Percentiles rank a stretch among this genome's conserved stretches.
These are phyloP conservation scores for Chalciporus sp. DNA, from an alignment of 1,284 basidiomycete genomes.

Conservation along the genomic window DNA sequence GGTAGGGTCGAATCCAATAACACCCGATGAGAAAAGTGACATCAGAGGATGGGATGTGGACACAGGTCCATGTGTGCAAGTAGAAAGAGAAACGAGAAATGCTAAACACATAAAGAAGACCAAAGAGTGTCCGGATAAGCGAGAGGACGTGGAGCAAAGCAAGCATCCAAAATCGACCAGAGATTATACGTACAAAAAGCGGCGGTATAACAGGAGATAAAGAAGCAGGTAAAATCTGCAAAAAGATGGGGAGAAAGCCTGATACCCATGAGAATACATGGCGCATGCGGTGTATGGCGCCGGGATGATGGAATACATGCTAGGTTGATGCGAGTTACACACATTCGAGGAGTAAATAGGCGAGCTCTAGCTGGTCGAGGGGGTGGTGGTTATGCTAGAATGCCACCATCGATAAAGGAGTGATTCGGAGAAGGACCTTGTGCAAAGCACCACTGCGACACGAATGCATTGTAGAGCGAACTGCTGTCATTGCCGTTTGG, in stretches of 20 bases:
- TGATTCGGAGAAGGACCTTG: slow-evolving; percentile 35
- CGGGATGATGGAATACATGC: neutral
- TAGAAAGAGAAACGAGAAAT: too few species aligned
- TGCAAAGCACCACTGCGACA: slow-evolving; percentile 73
- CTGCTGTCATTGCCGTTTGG: slow-evolving; percentile 15
- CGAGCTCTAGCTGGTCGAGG: neutral
- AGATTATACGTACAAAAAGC: neutral
- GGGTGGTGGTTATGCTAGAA: slow-evolving; percentile 22
- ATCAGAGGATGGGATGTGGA: too few species aligned
- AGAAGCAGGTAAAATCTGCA: neutral
- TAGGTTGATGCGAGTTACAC: neutral
- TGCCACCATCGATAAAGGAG: slow-evolving; percentile 12
- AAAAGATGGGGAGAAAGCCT: neutral
- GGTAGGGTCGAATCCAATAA: too few species aligned
- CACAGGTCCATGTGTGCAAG: too few species aligned
- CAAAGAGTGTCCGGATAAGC: too few species aligned
- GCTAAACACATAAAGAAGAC: too few species aligned
- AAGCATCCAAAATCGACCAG: too few species aligned
- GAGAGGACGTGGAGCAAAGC: too few species aligned
- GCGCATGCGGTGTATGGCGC: neutral
- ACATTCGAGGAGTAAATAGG: neutral
- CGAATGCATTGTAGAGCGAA: slow-evolving; percentile 60
- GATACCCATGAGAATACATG: neutral
- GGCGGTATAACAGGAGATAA: neutral
- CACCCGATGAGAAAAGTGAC: too few species aligned